Conservation (phyloP, 2,329 filamentous ascomycete species). For the Cladobotryum mycophilum region DNA sequence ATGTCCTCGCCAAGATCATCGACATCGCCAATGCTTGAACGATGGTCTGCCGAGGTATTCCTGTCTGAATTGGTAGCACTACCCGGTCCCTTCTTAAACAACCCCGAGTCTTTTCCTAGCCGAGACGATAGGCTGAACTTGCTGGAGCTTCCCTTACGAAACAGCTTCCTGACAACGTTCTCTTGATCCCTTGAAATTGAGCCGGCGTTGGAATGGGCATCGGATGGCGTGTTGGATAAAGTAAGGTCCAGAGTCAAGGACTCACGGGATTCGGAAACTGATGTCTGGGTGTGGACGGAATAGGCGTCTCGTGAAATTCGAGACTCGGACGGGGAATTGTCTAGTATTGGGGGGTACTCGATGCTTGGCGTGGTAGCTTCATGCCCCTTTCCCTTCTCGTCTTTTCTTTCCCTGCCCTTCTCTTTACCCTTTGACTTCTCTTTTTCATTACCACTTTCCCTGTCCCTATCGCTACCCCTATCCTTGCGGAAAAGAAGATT, state of each 20-base stretch:
- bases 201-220: constrained; percentile 38
- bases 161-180: constrained; percentile 53
- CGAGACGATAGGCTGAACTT: constrained; percentile 58
- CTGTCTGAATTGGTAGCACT: constrained; percentile 53
- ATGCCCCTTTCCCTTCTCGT: constrained; percentile 32
- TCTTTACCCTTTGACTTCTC: constrained; percentile 22
- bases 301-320: constrained; percentile 51
- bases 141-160: constrained; percentile 59
- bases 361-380: constrained; percentile 32
- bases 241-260: constrained; percentile 50
- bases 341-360: constrained; percentile 30
- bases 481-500: constrained; percentile 53
- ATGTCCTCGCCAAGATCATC: constrained; percentile 46
- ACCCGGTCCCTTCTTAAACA: constrained; percentile 55
- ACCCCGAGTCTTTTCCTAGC: constrained; percentile 45
- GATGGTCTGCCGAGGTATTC: constrained; percentile 46
- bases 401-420: constrained; percentile 30
- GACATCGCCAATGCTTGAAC: constrained; percentile 52
- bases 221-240: constrained; percentile 52
- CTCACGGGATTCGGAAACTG: constrained; percentile 54
- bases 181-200: constrained; percentile 44
- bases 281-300: constrained; percentile 53
- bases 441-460: constrained; percentile 32
- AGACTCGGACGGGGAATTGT: constrained; percentile 47
- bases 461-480: constrained; percentile 29